Evolutionary conservation across 116 monocot genomes (phyloP).

Genomic region (Phalaenopsis hybrid): DNA sequence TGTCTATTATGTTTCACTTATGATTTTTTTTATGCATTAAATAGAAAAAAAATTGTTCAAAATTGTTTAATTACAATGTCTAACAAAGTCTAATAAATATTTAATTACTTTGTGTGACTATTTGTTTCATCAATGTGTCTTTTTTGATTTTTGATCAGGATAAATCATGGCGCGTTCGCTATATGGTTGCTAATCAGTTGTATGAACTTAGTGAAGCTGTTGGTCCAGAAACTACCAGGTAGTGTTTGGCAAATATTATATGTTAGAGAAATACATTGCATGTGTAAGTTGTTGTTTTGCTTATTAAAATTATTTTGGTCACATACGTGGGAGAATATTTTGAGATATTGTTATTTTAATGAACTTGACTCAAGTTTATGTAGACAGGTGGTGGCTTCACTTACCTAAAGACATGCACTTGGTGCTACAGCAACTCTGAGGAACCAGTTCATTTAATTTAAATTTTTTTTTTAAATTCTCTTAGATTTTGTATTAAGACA

Average conservation of each 20-base stretch:
- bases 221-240: constrained; percentile 12
- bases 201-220: constrained; percentile 99
- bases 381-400: neutral
- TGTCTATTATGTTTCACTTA: neutral
- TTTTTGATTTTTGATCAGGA: constrained; percentile 40
- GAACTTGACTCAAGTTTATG: neutral
- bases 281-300: neutral
- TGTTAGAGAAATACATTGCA: neutral
- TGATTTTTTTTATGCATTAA: neutral
- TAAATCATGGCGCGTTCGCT: constrained; percentile 95
- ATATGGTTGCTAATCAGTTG: constrained; percentile 97
- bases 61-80: neutral
- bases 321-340: neutral
- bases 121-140: neutral
- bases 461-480: neutral
- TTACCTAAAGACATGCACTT: neutral
- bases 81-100: neutral
- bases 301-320: neutral
- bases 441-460: neutral
- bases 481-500: neutral
- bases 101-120: neutral
- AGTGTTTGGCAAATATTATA: neutral
- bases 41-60: neutral
- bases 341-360: neutral
- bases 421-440: neutral